These are phyloP conservation scores for Hypoxylon fragiforme DNA, from an alignment of 495 filamentous ascomycete genomes.

Conservation along the genomic window DNA sequence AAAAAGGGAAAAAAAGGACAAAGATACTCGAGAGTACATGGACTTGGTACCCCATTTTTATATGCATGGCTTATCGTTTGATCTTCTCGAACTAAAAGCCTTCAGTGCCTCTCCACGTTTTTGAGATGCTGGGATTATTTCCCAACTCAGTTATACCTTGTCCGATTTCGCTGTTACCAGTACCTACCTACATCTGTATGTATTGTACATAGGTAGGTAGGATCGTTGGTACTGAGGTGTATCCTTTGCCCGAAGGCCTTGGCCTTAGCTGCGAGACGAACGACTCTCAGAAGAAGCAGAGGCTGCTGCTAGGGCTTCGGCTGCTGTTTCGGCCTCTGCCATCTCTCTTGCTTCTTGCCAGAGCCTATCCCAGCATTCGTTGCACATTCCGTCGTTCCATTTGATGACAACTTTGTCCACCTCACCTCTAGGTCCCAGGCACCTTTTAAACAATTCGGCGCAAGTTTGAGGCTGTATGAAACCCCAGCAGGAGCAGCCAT, in stretches of 20 bases:
- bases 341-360: slow-evolving; percentile 38
- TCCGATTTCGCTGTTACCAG: too few species aligned
- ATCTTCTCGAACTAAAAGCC: too few species aligned
- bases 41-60: too few species aligned
- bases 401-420: slow-evolving; percentile 37
- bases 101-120: too few species aligned
- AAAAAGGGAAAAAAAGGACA: background rate
- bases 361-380: slow-evolving; percentile 40
- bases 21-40: too few species aligned
- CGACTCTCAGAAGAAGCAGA: slow-evolving; percentile 20
- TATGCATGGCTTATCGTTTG: too few species aligned
- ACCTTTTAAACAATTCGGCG: slow-evolving; percentile 36
- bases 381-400: slow-evolving; percentile 42
- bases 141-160: too few species aligned
- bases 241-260: background rate
- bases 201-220: background rate
- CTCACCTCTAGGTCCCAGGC: slow-evolving; percentile 38
- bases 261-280: slow-evolving; percentile 9
- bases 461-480: slow-evolving; percentile 37
- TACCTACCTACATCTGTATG: too few species aligned
- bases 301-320: slow-evolving; percentile 16
- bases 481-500: slow-evolving; percentile 38
- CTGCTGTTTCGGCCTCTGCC: slow-evolving; percentile 33
- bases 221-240: background rate
- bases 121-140: too few species aligned